A percentile compares a stretch with the other conserved stretches of the same genome.
Conservation (phyloP, 2,329 filamentous ascomycete genomes). For the Hymenoscyphus scutula region DNA sequence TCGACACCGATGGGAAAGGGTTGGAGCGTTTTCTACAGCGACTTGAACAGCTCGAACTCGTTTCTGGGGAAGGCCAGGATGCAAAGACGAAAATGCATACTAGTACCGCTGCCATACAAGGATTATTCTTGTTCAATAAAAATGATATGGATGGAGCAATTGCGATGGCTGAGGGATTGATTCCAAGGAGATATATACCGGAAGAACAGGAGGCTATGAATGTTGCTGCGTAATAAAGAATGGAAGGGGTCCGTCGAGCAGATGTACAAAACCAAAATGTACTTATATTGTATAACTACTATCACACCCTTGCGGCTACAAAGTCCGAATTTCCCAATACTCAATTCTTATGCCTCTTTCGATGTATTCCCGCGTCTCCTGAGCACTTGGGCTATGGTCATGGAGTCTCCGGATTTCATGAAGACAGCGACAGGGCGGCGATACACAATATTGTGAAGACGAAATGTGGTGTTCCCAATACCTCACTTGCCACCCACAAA, state of each 20-base stretch:
- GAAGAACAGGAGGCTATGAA: slow-evolving; percentile 22
- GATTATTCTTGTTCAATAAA: slow-evolving; percentile 94
- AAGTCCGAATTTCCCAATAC: no score
- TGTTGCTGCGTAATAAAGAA: slow-evolving; percentile 14
- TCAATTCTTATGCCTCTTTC: no score
- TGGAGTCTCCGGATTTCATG: no score
- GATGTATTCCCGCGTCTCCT: no score
- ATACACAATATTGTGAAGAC: no score
- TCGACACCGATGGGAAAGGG: slow-evolving; percentile 62
- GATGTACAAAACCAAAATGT: background rate
- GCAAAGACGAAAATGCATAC: slow-evolving; percentile 43
- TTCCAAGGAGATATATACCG: slow-evolving; percentile 55
- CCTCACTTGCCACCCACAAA: no score
- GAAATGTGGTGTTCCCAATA: no score
- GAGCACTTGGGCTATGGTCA: no score
- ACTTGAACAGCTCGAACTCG: slow-evolving; percentile 67
- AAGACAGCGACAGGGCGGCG: no score
- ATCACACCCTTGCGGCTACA: no score
- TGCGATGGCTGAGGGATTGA: slow-evolving; percentile 67
- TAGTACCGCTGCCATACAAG: slow-evolving; percentile 90
- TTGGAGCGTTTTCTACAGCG: slow-evolving; percentile 68
- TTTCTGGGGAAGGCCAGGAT: slow-evolving; percentile 47
- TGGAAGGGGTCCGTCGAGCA: background rate
- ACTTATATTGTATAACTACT: background rate
- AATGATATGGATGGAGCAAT: slow-evolving; percentile 85